Conservation (phyloP, 805 yeast genomes). For the Kodamaea leandrae region DNA sequence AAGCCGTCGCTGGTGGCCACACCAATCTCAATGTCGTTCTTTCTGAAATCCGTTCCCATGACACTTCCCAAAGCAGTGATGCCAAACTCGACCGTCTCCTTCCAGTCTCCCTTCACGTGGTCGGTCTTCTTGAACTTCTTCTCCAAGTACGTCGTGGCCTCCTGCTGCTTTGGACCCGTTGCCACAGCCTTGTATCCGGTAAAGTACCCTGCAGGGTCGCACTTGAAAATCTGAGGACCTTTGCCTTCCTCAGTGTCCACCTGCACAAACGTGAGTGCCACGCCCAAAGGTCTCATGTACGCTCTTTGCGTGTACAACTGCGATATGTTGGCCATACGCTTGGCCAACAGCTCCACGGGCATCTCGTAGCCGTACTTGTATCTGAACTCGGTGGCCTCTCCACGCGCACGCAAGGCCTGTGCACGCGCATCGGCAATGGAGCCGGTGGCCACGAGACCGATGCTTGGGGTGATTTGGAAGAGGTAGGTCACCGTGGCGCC, state of each 20-base stretch:
- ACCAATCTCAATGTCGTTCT: conserved; percentile 91
- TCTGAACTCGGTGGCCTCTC: conserved; percentile 94
- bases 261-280: conserved; percentile 82
- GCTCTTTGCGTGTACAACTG: conserved; percentile 97
- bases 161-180: conserved; percentile 97
- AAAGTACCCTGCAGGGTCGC: conserved; percentile 97
- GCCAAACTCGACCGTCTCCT: conserved; percentile 83
- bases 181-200: conserved; percentile 89
- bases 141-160: conserved; percentile 84
- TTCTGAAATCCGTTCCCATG: conserved; percentile 88
- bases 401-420: conserved; percentile 82
- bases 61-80: conserved; percentile 83
- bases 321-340: conserved; percentile 92
- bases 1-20: conserved; percentile 76
- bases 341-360: conserved; percentile 91
- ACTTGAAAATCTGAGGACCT: conserved; percentile 88
- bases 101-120: conserved; percentile 78
- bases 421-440: conserved; percentile 95
- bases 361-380: conserved; percentile 95
- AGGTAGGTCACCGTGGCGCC: conserved; percentile 82
- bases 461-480: conserved; percentile 72
- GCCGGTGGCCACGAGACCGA: conserved; percentile 93
- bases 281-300: conserved; percentile 97
- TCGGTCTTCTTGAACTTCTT: conserved; percentile 78
- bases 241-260: conserved; percentile 74